These are phyloP conservation scores for Circinella minor DNA, from an alignment of 371 early-diverging fungal species.

Conservation along the genomic window DNA sequence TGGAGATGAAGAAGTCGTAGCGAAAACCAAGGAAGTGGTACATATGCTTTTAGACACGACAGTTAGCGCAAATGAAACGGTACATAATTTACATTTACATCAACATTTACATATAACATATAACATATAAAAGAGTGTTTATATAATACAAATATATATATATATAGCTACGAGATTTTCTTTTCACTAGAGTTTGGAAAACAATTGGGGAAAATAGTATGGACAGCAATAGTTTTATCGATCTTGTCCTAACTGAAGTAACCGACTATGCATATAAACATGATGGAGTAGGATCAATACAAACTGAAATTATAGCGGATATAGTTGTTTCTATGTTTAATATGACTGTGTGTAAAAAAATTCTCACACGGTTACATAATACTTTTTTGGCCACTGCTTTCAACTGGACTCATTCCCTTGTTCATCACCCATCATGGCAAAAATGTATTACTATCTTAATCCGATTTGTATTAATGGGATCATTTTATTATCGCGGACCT, in stretches of 20 bases:
- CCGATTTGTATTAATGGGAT: constrained; percentile 85
- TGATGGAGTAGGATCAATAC: constrained; percentile 70
- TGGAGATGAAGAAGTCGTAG: constrained; percentile 42
- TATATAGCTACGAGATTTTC: constrained; percentile 68
- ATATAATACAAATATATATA: neutral
- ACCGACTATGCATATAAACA: constrained; percentile 76
- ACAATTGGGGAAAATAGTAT: constrained; percentile 63
- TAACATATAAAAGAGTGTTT: too few relatives aligned
- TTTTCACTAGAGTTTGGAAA: constrained; percentile 86
- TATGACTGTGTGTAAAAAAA: constrained; percentile 73
- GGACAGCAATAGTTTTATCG: constrained; percentile 62
- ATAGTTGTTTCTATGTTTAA: constrained; percentile 81
- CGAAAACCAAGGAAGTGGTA: constrained; percentile 72
- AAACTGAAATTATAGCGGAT: constrained; percentile 84
- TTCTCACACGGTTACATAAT: constrained; percentile 75
- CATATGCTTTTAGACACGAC: constrained; percentile 79
- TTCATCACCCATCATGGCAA: constrained; percentile 82
- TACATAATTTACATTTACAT: neutral
- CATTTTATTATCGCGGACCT: constrained; percentile 78
- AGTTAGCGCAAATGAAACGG: constrained; percentile 52
- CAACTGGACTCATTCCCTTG: constrained; percentile 66
- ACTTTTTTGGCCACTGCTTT: constrained; percentile 67
- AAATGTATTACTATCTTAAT: constrained; percentile 79
- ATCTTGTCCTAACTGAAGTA: constrained; percentile 77
- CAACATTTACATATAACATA: neutral